phyloP scores from a whole-genome alignment of 1,139 yeast species.

The Yamadazyma kanchanaburiensis region DNA sequence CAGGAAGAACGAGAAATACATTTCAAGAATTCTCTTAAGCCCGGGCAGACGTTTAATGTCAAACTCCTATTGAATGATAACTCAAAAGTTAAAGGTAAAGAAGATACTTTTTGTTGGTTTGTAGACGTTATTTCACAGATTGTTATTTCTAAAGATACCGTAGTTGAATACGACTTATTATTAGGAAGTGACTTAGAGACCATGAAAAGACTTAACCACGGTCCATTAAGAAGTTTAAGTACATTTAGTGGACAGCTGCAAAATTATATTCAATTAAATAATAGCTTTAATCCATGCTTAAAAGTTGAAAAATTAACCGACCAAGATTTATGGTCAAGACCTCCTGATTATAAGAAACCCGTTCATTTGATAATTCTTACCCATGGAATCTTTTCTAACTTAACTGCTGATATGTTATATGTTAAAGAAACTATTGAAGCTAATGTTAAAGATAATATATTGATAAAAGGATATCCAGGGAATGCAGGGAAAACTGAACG shows the following conservation, averaged over 20 bases:
- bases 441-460: constrained; percentile 56
- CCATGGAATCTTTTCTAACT: constrained; percentile 90
- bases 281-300: constrained; percentile 18
- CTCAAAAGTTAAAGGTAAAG: constrained; percentile 17
- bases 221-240: constrained; percentile 14
- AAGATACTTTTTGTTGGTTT: constrained; percentile 58
- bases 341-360: constrained; percentile 39
- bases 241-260: constrained; percentile 3
- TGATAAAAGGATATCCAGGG: constrained; percentile 77
- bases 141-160: constrained; percentile 65
- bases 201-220: constrained; percentile 32
- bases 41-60: constrained; percentile 60
- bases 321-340: constrained; percentile 67
- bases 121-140: constrained; percentile 83
- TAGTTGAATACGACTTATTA: constrained; percentile 63
- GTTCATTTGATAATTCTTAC: constrained; percentile 75
- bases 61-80: constrained; percentile 46
- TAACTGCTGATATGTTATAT: constrained; percentile 85
- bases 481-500: constrained; percentile 88
- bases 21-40: constrained; percentile 47
- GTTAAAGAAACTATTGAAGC: constrained; percentile 74
- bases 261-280: constrained; percentile 8
- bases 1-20: constrained; percentile 33
- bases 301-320: constrained; percentile 54
- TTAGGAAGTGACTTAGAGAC: constrained; percentile 43